These are phyloP conservation scores for Lasiodiplodia hormozganensis DNA, from an alignment of 2,329 filamentous ascomycete species.

Conservation along the genomic window DNA sequence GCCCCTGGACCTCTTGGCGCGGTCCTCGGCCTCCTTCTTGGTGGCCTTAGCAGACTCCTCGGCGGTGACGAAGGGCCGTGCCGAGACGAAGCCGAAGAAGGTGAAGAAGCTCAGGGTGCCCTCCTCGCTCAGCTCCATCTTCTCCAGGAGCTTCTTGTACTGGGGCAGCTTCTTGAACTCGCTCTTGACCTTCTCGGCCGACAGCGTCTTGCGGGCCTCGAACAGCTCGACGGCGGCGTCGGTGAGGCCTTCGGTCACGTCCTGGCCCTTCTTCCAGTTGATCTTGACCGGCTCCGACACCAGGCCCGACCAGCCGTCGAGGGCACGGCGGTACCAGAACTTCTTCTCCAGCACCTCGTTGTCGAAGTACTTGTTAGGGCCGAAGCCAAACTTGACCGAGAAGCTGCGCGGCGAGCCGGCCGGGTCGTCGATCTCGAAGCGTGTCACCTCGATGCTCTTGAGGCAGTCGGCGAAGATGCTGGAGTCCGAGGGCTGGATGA, in stretches of 20 bases:
- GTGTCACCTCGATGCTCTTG: slow-evolving; percentile 72
- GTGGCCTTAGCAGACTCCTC: slow-evolving; percentile 72
- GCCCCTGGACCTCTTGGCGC: slow-evolving; percentile 52
- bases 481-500: slow-evolving; percentile 82
- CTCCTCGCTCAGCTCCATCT: slow-evolving; percentile 65
- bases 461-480: slow-evolving; percentile 74
- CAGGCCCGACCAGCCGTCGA: slow-evolving; percentile 74
- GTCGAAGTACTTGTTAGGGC: slow-evolving; percentile 81
- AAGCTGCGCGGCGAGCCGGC: slow-evolving; percentile 82
- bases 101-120: slow-evolving; percentile 82
- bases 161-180: slow-evolving; percentile 62
- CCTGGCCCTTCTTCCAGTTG: slow-evolving; percentile 76
- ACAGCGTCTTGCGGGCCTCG: slow-evolving; percentile 57
- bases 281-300: slow-evolving; percentile 90
- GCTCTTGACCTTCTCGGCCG: slow-evolving; percentile 37
- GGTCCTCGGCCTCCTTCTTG: slow-evolving; percentile 67
- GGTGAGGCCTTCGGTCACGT: slow-evolving; percentile 81
- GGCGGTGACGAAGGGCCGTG: slow-evolving; percentile 71
- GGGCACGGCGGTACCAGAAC: slow-evolving; percentile 80
- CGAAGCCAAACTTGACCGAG: slow-evolving; percentile 74
- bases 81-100: slow-evolving; percentile 77
- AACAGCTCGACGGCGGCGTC: slow-evolving; percentile 74
- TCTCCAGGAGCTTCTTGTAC: slow-evolving; percentile 61
- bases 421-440: slow-evolving; percentile 76
- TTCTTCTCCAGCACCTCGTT: slow-evolving; percentile 84